These are phyloP conservation scores for Pleurotus citrinopileatus DNA, from an alignment of 768 basidiomycete genomes.

Conservation along the genomic window DNA sequence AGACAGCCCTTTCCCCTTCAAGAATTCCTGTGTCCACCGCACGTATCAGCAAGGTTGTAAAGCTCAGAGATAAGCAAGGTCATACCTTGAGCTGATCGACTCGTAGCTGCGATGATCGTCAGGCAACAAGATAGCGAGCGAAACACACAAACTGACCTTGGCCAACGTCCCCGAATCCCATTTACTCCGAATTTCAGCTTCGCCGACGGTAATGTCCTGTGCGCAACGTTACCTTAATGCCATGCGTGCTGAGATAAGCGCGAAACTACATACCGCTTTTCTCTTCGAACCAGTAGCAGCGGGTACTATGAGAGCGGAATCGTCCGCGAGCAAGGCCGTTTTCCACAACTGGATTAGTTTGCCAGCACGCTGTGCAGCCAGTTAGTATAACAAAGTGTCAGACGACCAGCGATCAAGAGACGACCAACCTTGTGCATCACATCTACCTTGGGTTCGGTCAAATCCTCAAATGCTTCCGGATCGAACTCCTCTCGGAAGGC, in stretches of 20 bases:
- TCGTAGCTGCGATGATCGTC: conserved; percentile 45
- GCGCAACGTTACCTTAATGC: neutral
- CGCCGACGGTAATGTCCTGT: conserved; percentile 63
- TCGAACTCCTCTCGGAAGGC: conserved; percentile 93
- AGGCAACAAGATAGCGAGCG: neutral
- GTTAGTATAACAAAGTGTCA: neutral
- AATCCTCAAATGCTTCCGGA: conserved; percentile 72
- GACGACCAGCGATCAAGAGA: no score
- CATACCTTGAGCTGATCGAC: conserved; percentile 78
- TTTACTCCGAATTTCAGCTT: conserved; percentile 70
- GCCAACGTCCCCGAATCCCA: conserved; percentile 55
- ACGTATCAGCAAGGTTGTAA: conserved; percentile 11
- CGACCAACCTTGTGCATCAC: conserved; percentile 81
- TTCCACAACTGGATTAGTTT: conserved; percentile 72
- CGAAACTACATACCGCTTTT: conserved; percentile 54
- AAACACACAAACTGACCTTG: conserved; percentile 50
- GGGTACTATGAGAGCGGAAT: conserved; percentile 53
- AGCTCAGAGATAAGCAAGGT: conserved; percentile 1
- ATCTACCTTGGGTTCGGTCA: conserved; percentile 73
- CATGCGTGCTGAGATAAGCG: conserved; percentile 1
- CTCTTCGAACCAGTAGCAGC: conserved; percentile 58
- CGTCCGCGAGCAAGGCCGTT: conserved; percentile 54
- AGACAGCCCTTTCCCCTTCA: conserved; percentile 60
- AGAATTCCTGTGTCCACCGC: conserved; percentile 63
- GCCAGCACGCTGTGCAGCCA: conserved; percentile 56